phyloP scores from a whole-genome alignment of 192 early-diverging fungal species.

The Entophlyctis helioformis region DNA sequence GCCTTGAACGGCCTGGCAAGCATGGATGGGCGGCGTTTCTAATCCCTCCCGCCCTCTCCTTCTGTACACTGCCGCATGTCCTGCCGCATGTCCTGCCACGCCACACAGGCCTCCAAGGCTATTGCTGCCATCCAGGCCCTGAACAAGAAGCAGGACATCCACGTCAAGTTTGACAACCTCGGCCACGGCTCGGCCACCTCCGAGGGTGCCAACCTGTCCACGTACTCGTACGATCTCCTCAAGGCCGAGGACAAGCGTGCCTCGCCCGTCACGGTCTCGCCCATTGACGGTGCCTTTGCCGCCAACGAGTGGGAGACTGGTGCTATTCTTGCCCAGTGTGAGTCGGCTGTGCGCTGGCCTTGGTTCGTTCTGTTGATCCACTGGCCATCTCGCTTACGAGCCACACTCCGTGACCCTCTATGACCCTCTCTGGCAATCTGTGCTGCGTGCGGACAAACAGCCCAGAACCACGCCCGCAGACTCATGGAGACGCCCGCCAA shows the following conservation, averaged over 20 bases:
- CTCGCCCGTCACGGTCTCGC: constrained; percentile 1
- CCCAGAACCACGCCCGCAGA: constrained; percentile 49
- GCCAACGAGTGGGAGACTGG: constrained; percentile 40
- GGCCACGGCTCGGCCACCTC: constrained; percentile 29
- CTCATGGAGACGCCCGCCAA: constrained; percentile 83
- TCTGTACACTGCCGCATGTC: too few species aligned
- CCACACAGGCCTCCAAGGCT: background rate
- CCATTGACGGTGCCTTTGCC: constrained; percentile 13
- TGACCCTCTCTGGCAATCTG: too few species aligned
- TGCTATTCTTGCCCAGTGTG: too few species aligned
- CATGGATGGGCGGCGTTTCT: too few species aligned
- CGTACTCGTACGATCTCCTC: constrained; percentile 57
- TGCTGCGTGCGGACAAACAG: too few species aligned
- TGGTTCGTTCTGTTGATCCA: background rate
- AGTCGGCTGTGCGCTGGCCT: constrained; percentile 49
- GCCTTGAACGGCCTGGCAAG: too few species aligned
- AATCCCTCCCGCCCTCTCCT: too few species aligned
- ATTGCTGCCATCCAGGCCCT: background rate
- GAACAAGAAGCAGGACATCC: background rate
- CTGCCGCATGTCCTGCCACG: too few species aligned
- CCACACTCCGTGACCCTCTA: background rate
- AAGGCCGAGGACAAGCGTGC: constrained; percentile 36
- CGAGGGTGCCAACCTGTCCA: constrained; percentile 62
- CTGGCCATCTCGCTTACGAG: background rate
- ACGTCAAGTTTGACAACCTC: constrained; percentile 1